Conservation (phyloP, 2,329 filamentous ascomycete genomes). For the Sclerotinia borealis region DNA sequence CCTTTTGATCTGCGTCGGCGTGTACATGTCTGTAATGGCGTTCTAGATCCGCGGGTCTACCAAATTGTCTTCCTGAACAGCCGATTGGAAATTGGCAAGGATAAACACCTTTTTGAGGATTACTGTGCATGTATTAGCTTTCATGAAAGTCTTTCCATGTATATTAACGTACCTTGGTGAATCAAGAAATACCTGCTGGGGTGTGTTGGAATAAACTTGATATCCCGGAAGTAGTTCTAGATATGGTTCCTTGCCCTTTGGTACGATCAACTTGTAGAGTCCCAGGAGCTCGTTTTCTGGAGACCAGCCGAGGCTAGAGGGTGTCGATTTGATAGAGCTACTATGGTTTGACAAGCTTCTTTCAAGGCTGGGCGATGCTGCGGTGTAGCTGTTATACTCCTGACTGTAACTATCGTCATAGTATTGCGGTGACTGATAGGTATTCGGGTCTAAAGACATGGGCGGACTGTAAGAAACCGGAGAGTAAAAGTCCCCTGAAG, state of each 20-base stretch:
- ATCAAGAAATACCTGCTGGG: constrained; percentile 20
- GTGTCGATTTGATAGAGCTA: constrained; percentile 13
- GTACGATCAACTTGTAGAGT: constrained; percentile 21
- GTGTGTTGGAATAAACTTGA: constrained; percentile 8
- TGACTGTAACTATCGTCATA: background rate
- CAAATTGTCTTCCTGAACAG: constrained; percentile 24
- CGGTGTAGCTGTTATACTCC: background rate
- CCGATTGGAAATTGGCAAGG: constrained; percentile 22
- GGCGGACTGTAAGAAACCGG: background rate
- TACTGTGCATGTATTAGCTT: constrained; percentile 7
- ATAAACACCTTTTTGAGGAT: constrained; percentile 15
- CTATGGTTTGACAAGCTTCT: background rate
- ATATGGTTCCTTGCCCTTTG: constrained; percentile 20
- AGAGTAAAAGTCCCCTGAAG: background rate
- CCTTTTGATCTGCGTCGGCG: constrained; percentile 15
- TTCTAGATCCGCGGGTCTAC: constrained; percentile 34
- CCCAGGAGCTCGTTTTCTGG: constrained; percentile 10
- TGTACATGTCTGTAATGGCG: constrained; percentile 35
- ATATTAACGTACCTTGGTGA: constrained; percentile 7
- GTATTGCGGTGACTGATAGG: background rate
- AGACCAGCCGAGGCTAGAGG: constrained; percentile 18
- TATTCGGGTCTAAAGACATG: background rate
- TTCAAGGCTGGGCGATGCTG: background rate
- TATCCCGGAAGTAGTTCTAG: constrained; percentile 16
- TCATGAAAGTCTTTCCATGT: background rate